These are phyloP conservation scores for Leucoagaricus sp. DNA, from an alignment of 1,284 basidiomycete genomes.

Conservation along the genomic window DNA sequence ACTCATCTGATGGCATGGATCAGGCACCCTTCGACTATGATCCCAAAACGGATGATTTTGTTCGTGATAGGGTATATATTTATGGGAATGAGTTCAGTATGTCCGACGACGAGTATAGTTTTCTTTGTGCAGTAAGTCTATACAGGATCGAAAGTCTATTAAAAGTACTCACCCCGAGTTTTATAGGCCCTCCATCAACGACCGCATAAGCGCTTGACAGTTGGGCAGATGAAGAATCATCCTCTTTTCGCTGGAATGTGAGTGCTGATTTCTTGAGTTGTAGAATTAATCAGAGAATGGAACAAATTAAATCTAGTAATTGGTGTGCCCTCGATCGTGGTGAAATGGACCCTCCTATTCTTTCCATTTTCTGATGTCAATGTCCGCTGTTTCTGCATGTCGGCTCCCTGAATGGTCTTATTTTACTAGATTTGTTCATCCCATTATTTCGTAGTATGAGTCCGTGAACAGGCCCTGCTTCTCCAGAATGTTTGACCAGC, in stretches of 20 bases:
- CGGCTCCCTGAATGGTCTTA: too few species aligned
- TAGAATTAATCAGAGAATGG: background rate
- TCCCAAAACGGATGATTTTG: background rate
- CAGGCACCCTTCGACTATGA: constrained; percentile 6
- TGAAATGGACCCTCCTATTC: background rate
- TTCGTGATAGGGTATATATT: background rate
- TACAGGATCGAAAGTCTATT: background rate
- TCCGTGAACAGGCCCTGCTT: too few species aligned
- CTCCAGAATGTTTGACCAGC: too few species aligned
- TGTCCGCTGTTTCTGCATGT: too few species aligned
- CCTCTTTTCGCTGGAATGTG: background rate
- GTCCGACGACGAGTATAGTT: background rate
- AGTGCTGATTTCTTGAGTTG: background rate
- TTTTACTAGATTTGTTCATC: too few species aligned
- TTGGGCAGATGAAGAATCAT: background rate
- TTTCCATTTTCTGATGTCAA: background rate
- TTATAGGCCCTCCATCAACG: background rate
- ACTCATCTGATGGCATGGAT: background rate
- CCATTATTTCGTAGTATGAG: too few species aligned
- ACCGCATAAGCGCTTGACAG: background rate
- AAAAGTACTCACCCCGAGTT: too few species aligned
- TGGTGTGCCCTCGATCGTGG: background rate
- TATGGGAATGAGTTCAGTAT: background rate
- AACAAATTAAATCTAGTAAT: background rate
- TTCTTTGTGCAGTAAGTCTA: background rate